Evolutionary conservation across 2,329 filamentous ascomycete species (phyloP), one percentile per base, ranked within the genome.

Genomic region (Aspergillus jensenii): DNA sequence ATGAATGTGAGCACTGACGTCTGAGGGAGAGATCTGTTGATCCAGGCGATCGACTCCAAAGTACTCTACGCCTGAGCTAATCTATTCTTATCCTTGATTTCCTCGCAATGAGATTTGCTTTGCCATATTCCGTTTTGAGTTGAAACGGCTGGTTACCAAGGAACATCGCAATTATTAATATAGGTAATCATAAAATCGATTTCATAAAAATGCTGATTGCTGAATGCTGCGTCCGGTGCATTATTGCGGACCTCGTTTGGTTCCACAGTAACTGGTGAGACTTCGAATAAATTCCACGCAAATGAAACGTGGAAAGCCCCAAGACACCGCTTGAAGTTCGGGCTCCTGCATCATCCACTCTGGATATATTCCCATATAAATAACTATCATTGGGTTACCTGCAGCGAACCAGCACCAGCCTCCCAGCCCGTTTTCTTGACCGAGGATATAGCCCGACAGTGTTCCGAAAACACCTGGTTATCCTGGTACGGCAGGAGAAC

Each of bases 221-320:
- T 37, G 39, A 41, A 11, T 31, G 27, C 27, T 31, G 27, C 27
- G 27, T 31, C 19, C 25, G 50, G 25, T 27, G 50, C 40, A 49
- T 40, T 55, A 49, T 40, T 55, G 37, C 37, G 45, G 53, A 49
- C 53, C 45, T 49, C 31, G 41, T 48, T 41, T 41, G 54, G 54
- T 56, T 51, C 46, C 54, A 56, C 54, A 56, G 31, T 45, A n/a
- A 48, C 43, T 48, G 21, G 21, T 23, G 12, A 47, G 39, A 51
- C 52, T 41, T 27, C 33, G 31, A 51, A 40, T 45, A 31, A 31
- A 39, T 56, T 45, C 54, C 54, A 51, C 47, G 51, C 54, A 55
- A 50, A 55, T 51, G 54, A 49, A 51, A 51, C 47, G 47, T 56
- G 54, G 54, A 51, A 46, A 56, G 17, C 45, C 37, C 45, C 23